phyloP scores from a whole-genome alignment of 164 flowering plant genomes.

The Liquidambar formosana region DNA sequence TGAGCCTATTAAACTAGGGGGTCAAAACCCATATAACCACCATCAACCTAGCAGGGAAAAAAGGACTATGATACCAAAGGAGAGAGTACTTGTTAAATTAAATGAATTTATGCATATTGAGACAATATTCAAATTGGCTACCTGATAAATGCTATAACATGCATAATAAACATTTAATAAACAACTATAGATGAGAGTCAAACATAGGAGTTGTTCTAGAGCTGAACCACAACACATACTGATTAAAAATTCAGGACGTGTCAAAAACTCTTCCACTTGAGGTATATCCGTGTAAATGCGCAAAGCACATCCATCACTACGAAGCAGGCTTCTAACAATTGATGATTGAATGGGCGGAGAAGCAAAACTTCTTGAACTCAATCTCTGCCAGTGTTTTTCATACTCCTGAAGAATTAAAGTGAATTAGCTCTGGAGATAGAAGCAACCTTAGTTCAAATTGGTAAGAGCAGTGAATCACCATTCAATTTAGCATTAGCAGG shows the following conservation, averaged over 20 bases:
- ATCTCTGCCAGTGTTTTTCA: conserved; percentile 44
- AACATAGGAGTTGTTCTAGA: background rate
- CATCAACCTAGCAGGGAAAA: background rate
- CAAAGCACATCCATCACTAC: conserved; percentile 38
- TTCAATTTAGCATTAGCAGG: background rate
- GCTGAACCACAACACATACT: conserved; percentile 49
- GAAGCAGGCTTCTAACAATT: conserved; percentile 30
- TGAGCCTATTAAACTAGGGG: background rate
- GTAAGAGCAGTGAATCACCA: conserved; percentile 1
- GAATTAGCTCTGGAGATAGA: background rate
- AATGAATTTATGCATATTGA: background rate
- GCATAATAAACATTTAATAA: background rate
- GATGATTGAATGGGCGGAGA: conserved; percentile 23
- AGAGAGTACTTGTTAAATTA: background rate
- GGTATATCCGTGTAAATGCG: conserved; percentile 92
- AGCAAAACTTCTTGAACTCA: conserved; percentile 32
- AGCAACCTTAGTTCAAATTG: conserved; percentile 3
- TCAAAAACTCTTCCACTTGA: conserved; percentile 80
- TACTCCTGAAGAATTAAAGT: conserved; percentile 54
- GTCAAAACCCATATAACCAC: background rate
- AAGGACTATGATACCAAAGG: background rate
- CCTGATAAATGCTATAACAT: background rate
- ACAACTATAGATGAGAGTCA: background rate
- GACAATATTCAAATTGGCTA: background rate
- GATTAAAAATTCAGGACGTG: conserved; percentile 72